These are phyloP conservation scores for Rugonectria rugulosa DNA, from an alignment of 2,329 filamentous ascomycete species.

Conservation along the genomic window DNA sequence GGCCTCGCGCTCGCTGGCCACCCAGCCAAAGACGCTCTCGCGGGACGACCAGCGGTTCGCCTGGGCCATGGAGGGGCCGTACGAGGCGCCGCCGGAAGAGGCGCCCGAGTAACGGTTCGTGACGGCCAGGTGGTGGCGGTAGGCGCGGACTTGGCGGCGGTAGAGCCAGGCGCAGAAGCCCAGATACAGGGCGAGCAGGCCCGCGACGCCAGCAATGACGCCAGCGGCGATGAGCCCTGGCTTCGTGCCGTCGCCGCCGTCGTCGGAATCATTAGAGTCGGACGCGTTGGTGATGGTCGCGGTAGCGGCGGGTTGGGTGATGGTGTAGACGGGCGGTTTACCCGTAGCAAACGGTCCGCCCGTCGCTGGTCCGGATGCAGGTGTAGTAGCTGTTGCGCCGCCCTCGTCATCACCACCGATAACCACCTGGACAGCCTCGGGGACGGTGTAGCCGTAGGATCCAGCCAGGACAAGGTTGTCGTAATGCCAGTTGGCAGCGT, in stretches of 20 bases:
- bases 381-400: conserved; percentile 60
- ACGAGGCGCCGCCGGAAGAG: conserved; percentile 47
- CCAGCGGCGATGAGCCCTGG: conserved; percentile 56
- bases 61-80: conserved; percentile 31
- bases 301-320: conserved; percentile 59
- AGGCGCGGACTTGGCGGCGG: conserved; percentile 72
- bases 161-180: conserved; percentile 79
- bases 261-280: conserved; percentile 40
- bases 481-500: conserved; percentile 62
- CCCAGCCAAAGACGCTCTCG: conserved; percentile 43
- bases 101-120: conserved; percentile 63
- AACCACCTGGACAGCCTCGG: conserved; percentile 55
- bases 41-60: conserved; percentile 26
- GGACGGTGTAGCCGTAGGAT: conserved; percentile 62
- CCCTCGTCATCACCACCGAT: conserved; percentile 61
- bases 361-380: conserved; percentile 61
- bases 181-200: conserved; percentile 68
- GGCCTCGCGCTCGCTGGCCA: conserved; percentile 36
- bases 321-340: conserved; percentile 72
- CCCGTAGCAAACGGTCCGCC: conserved; percentile 76
- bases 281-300: conserved; percentile 49
- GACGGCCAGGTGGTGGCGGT: conserved; percentile 73
- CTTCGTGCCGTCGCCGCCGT: conserved; percentile 31
- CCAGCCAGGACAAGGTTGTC: conserved; percentile 54
- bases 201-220: conserved; percentile 71